phyloP scores from a whole-genome alignment of 176 grass and related monocot species.

The Melocanna baccifera region DNA sequence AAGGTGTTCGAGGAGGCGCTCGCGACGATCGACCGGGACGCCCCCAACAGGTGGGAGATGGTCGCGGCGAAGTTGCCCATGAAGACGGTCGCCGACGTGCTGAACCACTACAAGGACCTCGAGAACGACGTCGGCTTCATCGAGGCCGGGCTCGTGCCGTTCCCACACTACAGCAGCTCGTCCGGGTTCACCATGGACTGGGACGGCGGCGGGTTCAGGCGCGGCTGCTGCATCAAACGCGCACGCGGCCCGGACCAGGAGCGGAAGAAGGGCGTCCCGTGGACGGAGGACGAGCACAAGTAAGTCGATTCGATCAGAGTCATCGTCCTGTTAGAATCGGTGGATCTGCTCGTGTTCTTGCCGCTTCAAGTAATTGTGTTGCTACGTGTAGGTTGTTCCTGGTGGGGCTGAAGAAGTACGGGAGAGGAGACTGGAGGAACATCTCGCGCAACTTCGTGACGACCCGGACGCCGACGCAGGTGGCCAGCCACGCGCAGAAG shows the following conservation, averaged over 20 bases:
- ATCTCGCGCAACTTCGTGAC: conserved; percentile 95
- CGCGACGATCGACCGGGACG: conserved; percentile 59
- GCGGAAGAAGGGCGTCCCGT: conserved; percentile 95
- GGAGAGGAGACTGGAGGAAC: conserved; percentile 94
- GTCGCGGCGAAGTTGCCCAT: conserved; percentile 61
- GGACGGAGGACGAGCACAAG: conserved; percentile 98
- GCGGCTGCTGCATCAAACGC: conserved; percentile 63
- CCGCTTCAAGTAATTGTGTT: conserved; percentile 11
- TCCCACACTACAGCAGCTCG: conserved; percentile 54
- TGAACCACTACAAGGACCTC: conserved; percentile 68
- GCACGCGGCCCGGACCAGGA: conserved; percentile 59
- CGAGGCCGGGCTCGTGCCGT: conserved; percentile 79
- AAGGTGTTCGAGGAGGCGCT: conserved; percentile 88
- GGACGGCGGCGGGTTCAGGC: conserved; percentile 48
- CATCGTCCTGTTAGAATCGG: not conserved
- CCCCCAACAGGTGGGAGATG: conserved; percentile 71
- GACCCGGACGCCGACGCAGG: conserved; percentile 85
- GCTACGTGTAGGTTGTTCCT: conserved; percentile 60
- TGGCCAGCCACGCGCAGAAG: conserved; percentile 97
- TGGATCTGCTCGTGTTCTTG: not conserved
- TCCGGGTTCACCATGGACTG: conserved; percentile 52
- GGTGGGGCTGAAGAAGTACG: conserved; percentile 85
- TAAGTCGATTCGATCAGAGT: conserved; percentile 18
- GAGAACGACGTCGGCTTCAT: conserved; percentile 85
- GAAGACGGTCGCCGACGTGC: conserved; percentile 69